Evolutionary conservation across 1,139 yeast genomes (phyloP).

Genomic region (Sugiyamaella grinbergsii): DNA sequence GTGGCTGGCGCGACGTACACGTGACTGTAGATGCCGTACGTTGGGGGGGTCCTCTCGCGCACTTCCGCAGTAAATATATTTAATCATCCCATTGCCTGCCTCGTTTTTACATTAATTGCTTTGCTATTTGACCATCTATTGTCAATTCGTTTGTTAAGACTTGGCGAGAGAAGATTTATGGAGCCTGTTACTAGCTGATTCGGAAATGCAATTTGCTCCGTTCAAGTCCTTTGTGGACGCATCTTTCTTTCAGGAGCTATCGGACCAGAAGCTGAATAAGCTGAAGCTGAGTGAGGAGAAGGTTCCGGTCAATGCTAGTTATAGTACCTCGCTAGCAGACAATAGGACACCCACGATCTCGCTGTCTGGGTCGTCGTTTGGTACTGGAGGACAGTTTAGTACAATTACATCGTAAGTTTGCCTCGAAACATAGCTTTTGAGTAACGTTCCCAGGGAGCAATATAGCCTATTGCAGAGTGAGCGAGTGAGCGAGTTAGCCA

Average conservation of each 20-base stretch:
- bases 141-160: neutral
- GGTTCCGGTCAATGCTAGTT: constrained; percentile 47
- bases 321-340: constrained; percentile 49
- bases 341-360: constrained; percentile 30
- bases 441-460: neutral
- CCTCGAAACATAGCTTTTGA: too few species aligned
- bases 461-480: too few species aligned
- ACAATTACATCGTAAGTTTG: constrained; percentile 20
- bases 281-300: constrained; percentile 60
- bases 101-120: neutral
- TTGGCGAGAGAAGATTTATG: neutral
- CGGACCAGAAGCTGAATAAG: constrained; percentile 66
- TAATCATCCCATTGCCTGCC: too few species aligned
- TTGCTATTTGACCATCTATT: neutral
- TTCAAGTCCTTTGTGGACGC: constrained; percentile 78
- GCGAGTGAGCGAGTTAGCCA: too few species aligned
- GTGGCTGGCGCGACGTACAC: neutral
- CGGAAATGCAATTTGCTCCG: constrained; percentile 49
- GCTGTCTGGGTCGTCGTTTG: constrained; percentile 35
- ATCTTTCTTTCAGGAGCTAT: constrained; percentile 75
- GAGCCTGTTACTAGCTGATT: neutral
- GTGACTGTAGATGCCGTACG: constrained; percentile 11
- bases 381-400: constrained; percentile 4
- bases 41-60: neutral
- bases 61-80: constrained; percentile 1